phyloP scores from a whole-genome alignment of 176 grass and related monocot species.

The Carex myosuroides region DNA sequence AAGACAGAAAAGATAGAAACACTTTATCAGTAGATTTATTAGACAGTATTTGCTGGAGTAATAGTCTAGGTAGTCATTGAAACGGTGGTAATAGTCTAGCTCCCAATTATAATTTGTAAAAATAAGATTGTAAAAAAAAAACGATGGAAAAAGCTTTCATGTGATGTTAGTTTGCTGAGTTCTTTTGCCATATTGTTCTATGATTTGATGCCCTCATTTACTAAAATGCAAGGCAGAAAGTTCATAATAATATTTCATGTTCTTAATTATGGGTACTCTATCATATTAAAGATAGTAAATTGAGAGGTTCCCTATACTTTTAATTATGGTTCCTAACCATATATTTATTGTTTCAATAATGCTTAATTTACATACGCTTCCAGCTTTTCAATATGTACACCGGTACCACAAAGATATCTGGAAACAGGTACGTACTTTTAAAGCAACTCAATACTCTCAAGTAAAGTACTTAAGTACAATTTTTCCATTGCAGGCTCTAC shows the following conservation, averaged over 20 bases:
- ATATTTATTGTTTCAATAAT: neutral
- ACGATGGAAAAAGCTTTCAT: neutral
- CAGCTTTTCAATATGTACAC: neutral
- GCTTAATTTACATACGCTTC: neutral
- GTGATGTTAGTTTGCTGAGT: neutral
- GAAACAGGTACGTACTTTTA: neutral
- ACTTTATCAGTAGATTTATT: neutral
- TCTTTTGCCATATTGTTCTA: neutral
- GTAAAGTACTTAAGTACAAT: neutral
- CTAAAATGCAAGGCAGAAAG: neutral
- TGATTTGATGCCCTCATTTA: neutral
- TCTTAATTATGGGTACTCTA: neutral
- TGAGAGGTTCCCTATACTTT: neutral
- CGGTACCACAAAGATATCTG: neutral
- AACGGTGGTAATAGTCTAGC: neutral
- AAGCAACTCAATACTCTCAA: neutral
- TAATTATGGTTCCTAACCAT: neutral
- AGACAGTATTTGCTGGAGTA: neutral
- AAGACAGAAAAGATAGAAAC: neutral
- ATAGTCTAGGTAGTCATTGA: neutral
- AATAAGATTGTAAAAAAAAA: neutral
- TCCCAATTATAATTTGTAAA: neutral
- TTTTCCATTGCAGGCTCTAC: neutral
- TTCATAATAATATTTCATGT: neutral
- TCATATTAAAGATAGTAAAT: neutral